phyloP scores from a whole-genome alignment of 2,329 filamentous ascomycete species.

The Scopulariopsis brevicaulis region DNA sequence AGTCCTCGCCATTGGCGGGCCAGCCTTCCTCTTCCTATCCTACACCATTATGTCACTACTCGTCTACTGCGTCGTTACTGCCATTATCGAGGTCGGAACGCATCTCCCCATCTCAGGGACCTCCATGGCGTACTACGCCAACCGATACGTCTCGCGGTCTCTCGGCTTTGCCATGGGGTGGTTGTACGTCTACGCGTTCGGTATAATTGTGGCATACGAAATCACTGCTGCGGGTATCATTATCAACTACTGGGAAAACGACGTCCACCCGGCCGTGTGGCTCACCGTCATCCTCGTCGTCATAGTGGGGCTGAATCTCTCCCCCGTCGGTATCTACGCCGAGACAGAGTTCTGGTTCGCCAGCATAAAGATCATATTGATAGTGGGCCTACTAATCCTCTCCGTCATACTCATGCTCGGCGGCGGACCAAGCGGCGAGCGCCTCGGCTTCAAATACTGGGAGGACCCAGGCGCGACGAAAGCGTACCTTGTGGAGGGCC shows the following conservation, averaged over 20 bases:
- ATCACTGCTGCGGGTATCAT: conserved; percentile 10
- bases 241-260: conserved; percentile 11
- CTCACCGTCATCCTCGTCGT: conserved; percentile 10
- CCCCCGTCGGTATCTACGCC: conserved; percentile 32
- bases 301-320: conserved; percentile 10
- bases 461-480: conserved; percentile 18
- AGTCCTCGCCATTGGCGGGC: conserved; percentile 14
- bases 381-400: conserved; percentile 37
- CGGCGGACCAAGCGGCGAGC: conserved; percentile 29
- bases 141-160: conserved; percentile 15
- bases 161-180: conserved; percentile 26
- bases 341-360: conserved; percentile 42
- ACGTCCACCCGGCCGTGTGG: conserved; percentile 9
- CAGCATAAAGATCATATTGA: conserved; percentile 35
- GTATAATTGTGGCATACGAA: conserved; percentile 8
- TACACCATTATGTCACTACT: conserved; percentile 39
- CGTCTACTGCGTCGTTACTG: conserved; percentile 41
- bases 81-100: conserved; percentile 18
- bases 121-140: conserved; percentile 8
- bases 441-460: conserved; percentile 30
- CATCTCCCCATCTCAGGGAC: conserved; percentile 11
- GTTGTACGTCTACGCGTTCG: conserved; percentile 27
- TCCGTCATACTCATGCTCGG: conserved; percentile 34
- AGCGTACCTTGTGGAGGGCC: conserved; percentile 22
- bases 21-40: conserved; percentile 29